These are phyloP conservation scores for Wallacemonas sp. DNA, from an alignment of 208 protist genomes.

Conservation along the genomic window DNA sequence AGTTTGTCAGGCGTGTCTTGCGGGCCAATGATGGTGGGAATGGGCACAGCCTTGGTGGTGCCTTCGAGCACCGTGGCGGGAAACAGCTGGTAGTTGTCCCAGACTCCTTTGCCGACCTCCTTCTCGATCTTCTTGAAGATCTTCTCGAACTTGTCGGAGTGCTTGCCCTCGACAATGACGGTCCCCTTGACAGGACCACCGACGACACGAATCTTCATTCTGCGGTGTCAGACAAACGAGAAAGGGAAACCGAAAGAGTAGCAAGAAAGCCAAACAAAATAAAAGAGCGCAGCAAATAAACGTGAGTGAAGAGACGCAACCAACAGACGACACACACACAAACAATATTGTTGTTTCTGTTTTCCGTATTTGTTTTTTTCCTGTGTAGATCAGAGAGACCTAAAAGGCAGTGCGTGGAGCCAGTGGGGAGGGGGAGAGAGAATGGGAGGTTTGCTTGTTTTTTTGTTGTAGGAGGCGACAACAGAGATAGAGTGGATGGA, in stretches of 20 bases:
- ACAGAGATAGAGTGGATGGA: too few species aligned
- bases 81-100: slow-evolving; percentile 41
- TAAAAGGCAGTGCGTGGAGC: too few species aligned
- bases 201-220: slow-evolving; percentile 66
- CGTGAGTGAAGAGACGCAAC: neutral
- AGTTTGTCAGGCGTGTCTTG: slow-evolving; percentile 29
- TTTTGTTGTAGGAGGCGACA: too few species aligned
- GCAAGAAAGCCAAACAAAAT: neutral
- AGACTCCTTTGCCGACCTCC: slow-evolving; percentile 35
- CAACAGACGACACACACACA: neutral
- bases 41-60: slow-evolving; percentile 19
- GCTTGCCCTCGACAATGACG: slow-evolving; percentile 42
- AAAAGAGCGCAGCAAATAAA: neutral
- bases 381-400: too few species aligned
- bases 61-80: slow-evolving; percentile 16
- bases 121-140: slow-evolving; percentile 60
- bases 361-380: too few species aligned
- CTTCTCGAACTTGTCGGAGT: slow-evolving; percentile 43
- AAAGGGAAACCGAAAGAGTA: neutral
- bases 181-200: slow-evolving; percentile 37
- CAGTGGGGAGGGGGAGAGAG: too few species aligned
- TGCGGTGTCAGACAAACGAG: neutral
- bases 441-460: too few species aligned
- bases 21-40: slow-evolving; percentile 22
- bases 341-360: neutral